Conservation (phyloP, 805 yeast species). For the Wickerhamomyces ciferrii region DNA sequence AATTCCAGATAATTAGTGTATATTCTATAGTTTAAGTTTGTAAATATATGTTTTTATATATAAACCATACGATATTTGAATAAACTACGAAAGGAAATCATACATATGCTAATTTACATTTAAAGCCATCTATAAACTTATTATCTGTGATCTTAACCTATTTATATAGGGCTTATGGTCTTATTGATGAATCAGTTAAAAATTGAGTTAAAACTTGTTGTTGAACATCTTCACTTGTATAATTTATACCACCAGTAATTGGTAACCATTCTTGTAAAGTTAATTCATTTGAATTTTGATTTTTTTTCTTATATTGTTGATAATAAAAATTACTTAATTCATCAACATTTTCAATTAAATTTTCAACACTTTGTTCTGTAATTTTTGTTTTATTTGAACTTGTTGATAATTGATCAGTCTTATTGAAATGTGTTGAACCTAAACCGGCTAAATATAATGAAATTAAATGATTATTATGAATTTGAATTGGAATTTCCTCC, state of each 20-base stretch:
- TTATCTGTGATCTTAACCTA: not conserved
- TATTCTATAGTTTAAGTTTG: no score
- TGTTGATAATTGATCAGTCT: slow-evolving; percentile 13
- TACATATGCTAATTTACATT: not conserved
- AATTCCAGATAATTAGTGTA: no score
- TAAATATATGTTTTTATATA: no score
- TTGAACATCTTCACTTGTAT: slow-evolving; percentile 21
- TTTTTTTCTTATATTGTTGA: slow-evolving; percentile 19
- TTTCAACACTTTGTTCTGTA: slow-evolving; percentile 14
- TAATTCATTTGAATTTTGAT: slow-evolving; percentile 4
- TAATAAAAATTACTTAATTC: slow-evolving; percentile 20
- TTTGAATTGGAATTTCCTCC: slow-evolving; percentile 62
- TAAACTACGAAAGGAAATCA: not conserved
- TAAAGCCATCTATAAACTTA: not conserved
- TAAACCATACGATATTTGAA: no score
- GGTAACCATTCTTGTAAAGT: slow-evolving; percentile 23
- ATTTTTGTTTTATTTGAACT: slow-evolving; percentile 13
- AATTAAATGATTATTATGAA: slow-evolving; percentile 66
- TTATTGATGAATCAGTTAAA: slow-evolving; percentile 15
- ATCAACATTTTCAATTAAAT: slow-evolving; percentile 19
- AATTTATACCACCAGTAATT: slow-evolving; percentile 23
- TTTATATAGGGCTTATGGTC: no score
- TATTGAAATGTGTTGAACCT: slow-evolving; percentile 14
- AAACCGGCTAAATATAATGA: slow-evolving; percentile 43
- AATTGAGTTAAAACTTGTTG: slow-evolving; percentile 18